Percentiles rank a stretch among this genome's conserved stretches.
Evolutionary conservation across 441 rosid genomes (phyloP).

Genomic region (Mallotus repandus): DNA sequence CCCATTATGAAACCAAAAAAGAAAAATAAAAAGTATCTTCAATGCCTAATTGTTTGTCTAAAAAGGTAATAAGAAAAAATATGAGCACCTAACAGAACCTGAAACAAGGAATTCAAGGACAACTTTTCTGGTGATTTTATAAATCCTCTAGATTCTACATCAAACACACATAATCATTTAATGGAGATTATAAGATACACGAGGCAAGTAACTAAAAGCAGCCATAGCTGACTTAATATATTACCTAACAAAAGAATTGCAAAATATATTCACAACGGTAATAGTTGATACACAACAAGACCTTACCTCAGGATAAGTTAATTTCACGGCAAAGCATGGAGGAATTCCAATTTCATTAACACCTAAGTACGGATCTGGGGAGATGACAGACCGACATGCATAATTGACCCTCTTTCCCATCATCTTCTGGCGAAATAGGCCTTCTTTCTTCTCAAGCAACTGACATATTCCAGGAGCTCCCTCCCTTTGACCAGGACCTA

Average conservation of each 20-base stretch:
- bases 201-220: neutral
- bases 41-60: neutral
- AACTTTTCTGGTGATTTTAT: neutral
- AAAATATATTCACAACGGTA: neutral
- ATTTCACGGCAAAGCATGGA: constrained; percentile 81
- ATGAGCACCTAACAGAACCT: neutral
- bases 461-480: constrained; percentile 75
- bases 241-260: neutral
- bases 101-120: neutral
- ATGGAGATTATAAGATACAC: neutral
- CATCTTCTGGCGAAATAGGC: constrained; percentile 96
- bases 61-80: neutral
- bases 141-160: constrained; percentile 4
- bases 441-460: constrained; percentile 97
- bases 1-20: neutral
- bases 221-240: neutral
- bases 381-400: constrained; percentile 98
- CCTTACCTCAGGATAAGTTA: constrained; percentile 97
- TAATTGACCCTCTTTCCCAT: constrained; percentile 99
- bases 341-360: constrained; percentile 99
- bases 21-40: no score
- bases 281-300: constrained; percentile 5
- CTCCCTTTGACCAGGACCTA: constrained; percentile 70
- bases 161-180: neutral
- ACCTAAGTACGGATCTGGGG: constrained; percentile 97